phyloP scores from a whole-genome alignment of 169 alveolate species.

The Babesia ovata region DNA sequence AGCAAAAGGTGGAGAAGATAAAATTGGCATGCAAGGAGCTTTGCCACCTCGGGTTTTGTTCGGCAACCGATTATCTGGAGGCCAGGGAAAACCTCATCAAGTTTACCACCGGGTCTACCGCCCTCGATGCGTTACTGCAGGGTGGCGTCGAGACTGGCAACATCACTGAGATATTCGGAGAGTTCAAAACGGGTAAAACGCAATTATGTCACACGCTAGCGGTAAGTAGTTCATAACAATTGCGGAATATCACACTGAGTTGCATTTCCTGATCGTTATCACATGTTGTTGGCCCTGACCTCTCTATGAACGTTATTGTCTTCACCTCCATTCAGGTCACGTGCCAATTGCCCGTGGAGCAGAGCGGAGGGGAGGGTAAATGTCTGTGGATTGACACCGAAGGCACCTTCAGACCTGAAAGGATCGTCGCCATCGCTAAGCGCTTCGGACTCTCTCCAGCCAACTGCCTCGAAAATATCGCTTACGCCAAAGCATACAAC shows the following conservation, averaged over 20 bases:
- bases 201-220: constrained; percentile 96
- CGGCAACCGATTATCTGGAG: constrained; percentile 90
- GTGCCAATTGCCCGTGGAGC: constrained; percentile 92
- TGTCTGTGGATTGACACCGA: constrained; percentile 99
- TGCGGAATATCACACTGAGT: neutral
- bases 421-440: constrained; percentile 95
- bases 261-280: neutral
- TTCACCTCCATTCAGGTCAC: constrained; percentile 72
- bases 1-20: constrained; percentile 93
- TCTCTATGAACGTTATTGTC: neutral
- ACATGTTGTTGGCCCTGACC: neutral
- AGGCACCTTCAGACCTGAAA: constrained; percentile 99
- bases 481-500: constrained; percentile 97
- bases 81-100: constrained; percentile 90
- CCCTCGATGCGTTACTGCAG: constrained; percentile 92
- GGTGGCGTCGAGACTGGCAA: constrained; percentile 97
- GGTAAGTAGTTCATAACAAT: constrained; percentile 73
- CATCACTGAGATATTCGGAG: constrained; percentile 98
- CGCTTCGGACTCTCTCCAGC: constrained; percentile 94
- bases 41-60: constrained; percentile 89
- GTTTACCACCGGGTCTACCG: constrained; percentile 93
- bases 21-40: constrained; percentile 90
- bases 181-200: constrained; percentile 97
- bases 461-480: constrained; percentile 96
- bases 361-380: constrained; percentile 98